phyloP scores from a whole-genome alignment of 257 asterid genomes.

The Lycium barbarum region DNA sequence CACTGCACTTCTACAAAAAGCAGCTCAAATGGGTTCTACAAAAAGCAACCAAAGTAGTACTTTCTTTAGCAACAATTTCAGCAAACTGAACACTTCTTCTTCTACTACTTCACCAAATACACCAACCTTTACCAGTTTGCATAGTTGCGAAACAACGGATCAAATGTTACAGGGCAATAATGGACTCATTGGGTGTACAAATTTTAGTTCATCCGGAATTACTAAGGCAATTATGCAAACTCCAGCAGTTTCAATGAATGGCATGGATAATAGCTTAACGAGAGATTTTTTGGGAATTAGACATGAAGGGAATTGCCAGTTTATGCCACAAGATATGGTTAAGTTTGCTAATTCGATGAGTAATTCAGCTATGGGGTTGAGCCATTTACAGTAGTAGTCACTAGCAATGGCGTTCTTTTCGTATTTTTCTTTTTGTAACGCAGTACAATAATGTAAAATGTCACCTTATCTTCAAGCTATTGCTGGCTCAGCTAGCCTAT shows the following conservation, averaged over 20 bases:
- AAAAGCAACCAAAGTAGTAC: slow-evolving; percentile 43
- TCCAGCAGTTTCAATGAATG: neutral
- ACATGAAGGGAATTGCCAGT: slow-evolving; percentile 58
- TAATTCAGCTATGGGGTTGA: slow-evolving; percentile 71
- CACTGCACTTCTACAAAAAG: slow-evolving; percentile 85
- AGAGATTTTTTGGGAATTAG: slow-evolving; percentile 91
- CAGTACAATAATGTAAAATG: neutral
- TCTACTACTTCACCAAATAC: slow-evolving; percentile 30
- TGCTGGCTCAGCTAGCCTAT: neutral
- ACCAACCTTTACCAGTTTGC: slow-evolving; percentile 30
- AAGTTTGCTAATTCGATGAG: slow-evolving; percentile 70
- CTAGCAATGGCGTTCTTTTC: slow-evolving; percentile 36
- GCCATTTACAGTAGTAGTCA: slow-evolving; percentile 61
- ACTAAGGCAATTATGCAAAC: neutral
- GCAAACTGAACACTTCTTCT: slow-evolving; percentile 59
- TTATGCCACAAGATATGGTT: slow-evolving; percentile 70
- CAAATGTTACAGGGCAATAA: slow-evolving; percentile 33
- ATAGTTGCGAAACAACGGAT: slow-evolving; percentile 50
- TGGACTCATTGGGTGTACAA: neutral
- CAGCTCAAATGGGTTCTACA: slow-evolving; percentile 89
- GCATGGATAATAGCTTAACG: slow-evolving; percentile 49
- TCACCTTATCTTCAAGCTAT: neutral
- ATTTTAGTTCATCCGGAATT: slow-evolving; percentile 16
- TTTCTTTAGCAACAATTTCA: slow-evolving; percentile 56
- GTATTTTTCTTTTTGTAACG: neutral